Evolutionary conservation across 2,329 filamentous ascomycete species (phyloP).

Genomic region (Torrubiella hemipterigena): DNA sequence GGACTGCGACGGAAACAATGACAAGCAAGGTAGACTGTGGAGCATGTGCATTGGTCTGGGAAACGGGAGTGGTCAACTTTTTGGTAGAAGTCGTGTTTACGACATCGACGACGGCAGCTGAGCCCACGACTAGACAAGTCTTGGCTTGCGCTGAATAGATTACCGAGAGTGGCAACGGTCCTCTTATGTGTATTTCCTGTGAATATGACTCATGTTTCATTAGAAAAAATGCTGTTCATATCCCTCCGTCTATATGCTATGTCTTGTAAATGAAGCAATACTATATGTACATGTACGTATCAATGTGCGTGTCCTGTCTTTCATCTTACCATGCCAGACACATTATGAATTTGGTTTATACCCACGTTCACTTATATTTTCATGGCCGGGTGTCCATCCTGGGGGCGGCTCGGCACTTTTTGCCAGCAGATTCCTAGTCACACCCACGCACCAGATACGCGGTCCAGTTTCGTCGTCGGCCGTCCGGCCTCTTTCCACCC

Average conservation of each 20-base stretch:
- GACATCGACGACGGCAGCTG: conserved; percentile 1
- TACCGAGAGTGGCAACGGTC: no score
- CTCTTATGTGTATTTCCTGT: no score
- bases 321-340: no score
- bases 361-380: conserved; percentile 3
- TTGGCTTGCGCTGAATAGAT: background rate
- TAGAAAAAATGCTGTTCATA: no score
- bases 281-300: no score
- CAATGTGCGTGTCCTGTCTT: no score
- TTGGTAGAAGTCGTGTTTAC: conserved; percentile 4
- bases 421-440: conserved; percentile 23
- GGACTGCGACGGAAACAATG: conserved; percentile 5
- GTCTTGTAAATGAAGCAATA: no score
- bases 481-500: conserved; percentile 18
- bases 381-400: background rate
- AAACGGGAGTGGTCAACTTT: conserved; percentile 4
- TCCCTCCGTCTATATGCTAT: no score
- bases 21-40: conserved; percentile 6
- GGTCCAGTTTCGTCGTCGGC: conserved; percentile 18
- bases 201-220: no score
- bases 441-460: conserved; percentile 19
- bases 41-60: conserved; percentile 7
- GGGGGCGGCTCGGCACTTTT: conserved; percentile 16
- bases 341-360: background rate
- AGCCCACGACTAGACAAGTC: conserved; percentile 5